A percentile compares a stretch with the other conserved stretches of the same genome.
phyloP scores from a whole-genome alignment of 2,329 filamentous ascomycete species.

The Ceratocystis diversiconidia region DNA sequence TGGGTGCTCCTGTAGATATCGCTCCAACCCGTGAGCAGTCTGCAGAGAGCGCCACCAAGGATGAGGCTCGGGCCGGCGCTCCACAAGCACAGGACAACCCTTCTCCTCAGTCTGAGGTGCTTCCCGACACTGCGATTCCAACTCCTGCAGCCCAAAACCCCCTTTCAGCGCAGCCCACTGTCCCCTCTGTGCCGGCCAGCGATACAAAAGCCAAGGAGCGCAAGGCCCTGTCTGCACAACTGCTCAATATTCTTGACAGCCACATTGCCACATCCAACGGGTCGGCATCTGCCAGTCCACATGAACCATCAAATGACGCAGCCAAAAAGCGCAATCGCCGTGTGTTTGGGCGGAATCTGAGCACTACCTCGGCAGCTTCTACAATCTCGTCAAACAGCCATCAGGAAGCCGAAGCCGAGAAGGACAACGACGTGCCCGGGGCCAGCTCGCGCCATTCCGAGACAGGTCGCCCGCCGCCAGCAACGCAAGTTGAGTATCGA shows the following conservation, averaged over 20 bases:
- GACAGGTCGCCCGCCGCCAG: conserved; percentile 24
- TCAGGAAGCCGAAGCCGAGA: conserved; percentile 17
- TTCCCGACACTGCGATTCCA: not conserved
- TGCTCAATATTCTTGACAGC: conserved; percentile 18
- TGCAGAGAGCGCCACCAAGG: not conserved
- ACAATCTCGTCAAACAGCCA: conserved; percentile 15
- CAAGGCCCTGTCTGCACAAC: conserved; percentile 13
- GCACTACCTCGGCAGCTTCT: conserved; percentile 32
- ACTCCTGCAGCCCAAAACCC: not conserved
- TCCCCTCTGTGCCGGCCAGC: not conserved
- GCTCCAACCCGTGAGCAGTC: not conserved
- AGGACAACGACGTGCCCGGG: conserved; percentile 19
- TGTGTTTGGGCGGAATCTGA: conserved; percentile 44
- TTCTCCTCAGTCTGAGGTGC: not conserved
- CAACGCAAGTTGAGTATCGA: conserved; percentile 41
- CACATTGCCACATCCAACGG: conserved; percentile 8
- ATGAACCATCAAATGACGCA: conserved; percentile 18
- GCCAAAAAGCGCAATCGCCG: conserved; percentile 30
- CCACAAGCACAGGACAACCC: not conserved
- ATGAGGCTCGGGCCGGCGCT: not conserved
- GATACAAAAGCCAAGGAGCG: conserved; percentile 10
- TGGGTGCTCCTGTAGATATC: not conserved
- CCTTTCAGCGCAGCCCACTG: not conserved
- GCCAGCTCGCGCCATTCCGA: not conserved
- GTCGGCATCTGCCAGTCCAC: conserved; percentile 18